These are phyloP conservation scores for Stentor coeruleus DNA, from an alignment of 73 alveolate genomes.

Conservation along the genomic window DNA sequence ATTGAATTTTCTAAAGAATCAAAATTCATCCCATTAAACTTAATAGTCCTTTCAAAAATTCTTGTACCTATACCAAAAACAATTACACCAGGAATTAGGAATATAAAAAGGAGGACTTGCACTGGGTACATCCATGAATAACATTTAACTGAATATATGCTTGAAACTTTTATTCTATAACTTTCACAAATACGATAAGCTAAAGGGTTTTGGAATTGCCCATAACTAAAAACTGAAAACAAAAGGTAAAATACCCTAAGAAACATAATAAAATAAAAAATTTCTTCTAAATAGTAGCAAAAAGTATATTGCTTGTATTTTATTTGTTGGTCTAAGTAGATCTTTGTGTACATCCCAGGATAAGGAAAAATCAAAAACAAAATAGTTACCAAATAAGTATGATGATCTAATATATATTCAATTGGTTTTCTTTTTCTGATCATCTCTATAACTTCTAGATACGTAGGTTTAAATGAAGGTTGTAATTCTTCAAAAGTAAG, in stretches of 20 bases:
- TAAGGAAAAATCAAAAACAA: constrained; percentile 4
- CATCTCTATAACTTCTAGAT: not conserved
- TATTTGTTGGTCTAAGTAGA: not conserved
- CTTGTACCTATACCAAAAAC: not conserved
- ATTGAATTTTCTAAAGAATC: not conserved
- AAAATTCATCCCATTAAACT: not conserved
- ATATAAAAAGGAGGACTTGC: not conserved
- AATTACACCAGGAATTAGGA: not conserved
- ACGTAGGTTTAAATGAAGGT: not conserved
- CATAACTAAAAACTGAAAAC: not conserved
- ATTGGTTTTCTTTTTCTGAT: not conserved
- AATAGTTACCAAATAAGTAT: not conserved
- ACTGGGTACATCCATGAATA: not conserved
- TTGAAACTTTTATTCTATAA: not conserved
- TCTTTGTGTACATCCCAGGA: not conserved
- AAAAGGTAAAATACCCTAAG: not conserved
- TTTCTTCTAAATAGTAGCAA: not conserved
- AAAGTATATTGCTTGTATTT: not conserved
- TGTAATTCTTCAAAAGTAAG: not conserved
- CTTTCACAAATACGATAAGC: constrained; percentile 14
- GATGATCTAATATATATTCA: not conserved
- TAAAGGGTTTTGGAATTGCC: not conserved
- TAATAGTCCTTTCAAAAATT: not conserved
- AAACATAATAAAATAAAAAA: not conserved
- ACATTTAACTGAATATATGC: not conserved